Base-by-base conservation (phyloP, 345 rosid species). In the Citrus medica region DNA sequence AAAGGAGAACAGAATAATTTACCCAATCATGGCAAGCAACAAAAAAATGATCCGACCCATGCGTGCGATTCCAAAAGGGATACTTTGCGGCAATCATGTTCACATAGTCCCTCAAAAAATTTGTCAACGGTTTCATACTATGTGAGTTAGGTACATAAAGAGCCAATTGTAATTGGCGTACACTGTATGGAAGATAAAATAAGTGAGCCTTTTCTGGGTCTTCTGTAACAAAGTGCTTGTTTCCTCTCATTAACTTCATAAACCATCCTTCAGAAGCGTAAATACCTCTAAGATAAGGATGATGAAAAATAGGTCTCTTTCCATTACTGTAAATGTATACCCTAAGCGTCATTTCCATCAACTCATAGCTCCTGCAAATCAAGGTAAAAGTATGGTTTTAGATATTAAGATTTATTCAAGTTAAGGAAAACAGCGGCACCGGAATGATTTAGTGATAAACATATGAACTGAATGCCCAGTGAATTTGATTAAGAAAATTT, bases 21-120 rank as follows among this genome's bases (percentile, higher is more conserved):
- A 93, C 98, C 98, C 99, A 95, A 79, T 95, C 99, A 81, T 95
- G 99, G 87, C 99, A 95, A 74, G 99, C 99, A 75, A 91, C 99
- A 56, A 95, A 84, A 85, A 95, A 95, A 62, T 95, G 99, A 84
- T 93, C 99, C 35, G 88, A 85, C 53, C 98, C 99, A 62, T 84
- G 99, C 1, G 98, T 89, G 61, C 95, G 93, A 73, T 93, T 95
- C 98, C 99, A 93, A 33, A 90, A 93, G 0, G 97, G 97, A 81
- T 95, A 92, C 79, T 95, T 95, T 63, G 82, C 79, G 75, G 97
- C 90, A 76, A 95, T 83, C 89, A 82, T 83, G 80, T 86, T 86
- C 46, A 86, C 91, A 71, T 91, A 89, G 76, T 93, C 91, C 83
- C 89, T 85, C 68, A 93, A 66, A 81, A 87, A 90, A 56, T 83